Percentiles rank a stretch among this genome's conserved stretches.
phyloP scores from a whole-genome alignment of 2,329 filamentous ascomycete genomes.

The Sporothrix globosa region DNA sequence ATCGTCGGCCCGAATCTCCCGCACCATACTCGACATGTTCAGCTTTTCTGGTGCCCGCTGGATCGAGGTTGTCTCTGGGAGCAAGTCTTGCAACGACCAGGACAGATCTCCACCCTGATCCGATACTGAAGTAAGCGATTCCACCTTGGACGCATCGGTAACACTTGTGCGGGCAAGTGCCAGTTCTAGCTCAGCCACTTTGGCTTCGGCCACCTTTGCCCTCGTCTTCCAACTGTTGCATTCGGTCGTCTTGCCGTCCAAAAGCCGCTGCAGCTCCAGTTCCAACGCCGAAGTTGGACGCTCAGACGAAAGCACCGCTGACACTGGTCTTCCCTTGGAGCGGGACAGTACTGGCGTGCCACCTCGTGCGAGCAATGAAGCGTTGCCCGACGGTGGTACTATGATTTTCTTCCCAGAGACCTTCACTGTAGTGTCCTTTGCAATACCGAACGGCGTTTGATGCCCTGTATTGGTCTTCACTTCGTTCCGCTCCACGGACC shows the following conservation, averaged over 20 bases:
- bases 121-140: neutral
- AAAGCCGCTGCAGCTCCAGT: conserved; percentile 52
- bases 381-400: neutral
- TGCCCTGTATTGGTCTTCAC: neutral
- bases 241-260: conserved; percentile 51
- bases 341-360: neutral
- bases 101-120: conserved; percentile 1
- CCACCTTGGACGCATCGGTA: neutral
- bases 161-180: conserved; percentile 33
- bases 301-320: neutral
- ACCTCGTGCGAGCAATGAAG: neutral
- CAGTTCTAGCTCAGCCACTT: conserved; percentile 52
- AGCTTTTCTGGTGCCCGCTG: neutral
- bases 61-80: neutral
- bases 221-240: conserved; percentile 56
- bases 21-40: neutral
- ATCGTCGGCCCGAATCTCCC: neutral
- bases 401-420: neutral
- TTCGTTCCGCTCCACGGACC: conserved; percentile 12
- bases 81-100: conserved; percentile 25
- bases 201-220: conserved; percentile 60
- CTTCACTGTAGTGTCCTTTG: neutral
- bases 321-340: neutral
- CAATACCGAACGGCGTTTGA: neutral
- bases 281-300: conserved; percentile 44